phyloP scores from a whole-genome alignment of 2,329 filamentous ascomycete species.

The Pseudogymnoascus sp. region DNA sequence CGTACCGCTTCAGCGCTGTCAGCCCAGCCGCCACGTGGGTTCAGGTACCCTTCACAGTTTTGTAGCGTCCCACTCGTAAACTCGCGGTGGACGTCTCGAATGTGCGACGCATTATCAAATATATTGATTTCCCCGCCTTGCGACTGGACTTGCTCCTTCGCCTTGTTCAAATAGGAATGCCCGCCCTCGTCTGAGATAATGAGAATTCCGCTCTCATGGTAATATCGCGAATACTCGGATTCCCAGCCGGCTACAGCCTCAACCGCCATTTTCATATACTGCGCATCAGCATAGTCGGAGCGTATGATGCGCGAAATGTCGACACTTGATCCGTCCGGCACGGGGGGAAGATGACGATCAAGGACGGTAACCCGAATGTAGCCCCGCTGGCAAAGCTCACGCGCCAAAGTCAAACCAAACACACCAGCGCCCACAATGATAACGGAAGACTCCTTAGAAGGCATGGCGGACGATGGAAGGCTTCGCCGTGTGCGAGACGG shows the following conservation, averaged over 20 bases:
- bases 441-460: slow-evolving; percentile 30
- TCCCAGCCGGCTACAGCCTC: neutral
- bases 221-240: neutral
- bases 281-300: slow-evolving; percentile 69
- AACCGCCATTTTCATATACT: neutral
- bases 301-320: slow-evolving; percentile 61
- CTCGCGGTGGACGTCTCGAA: neutral
- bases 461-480: neutral
- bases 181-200: neutral
- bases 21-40: slow-evolving; percentile 15
- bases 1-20: slow-evolving; percentile 17
- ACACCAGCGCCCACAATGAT: slow-evolving; percentile 59
- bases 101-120: neutral
- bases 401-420: slow-evolving; percentile 58
- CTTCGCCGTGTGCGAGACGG: neutral
- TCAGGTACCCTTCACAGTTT: slow-evolving; percentile 1
- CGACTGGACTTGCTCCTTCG: neutral
- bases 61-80: neutral
- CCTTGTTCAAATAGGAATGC: neutral
- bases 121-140: neutral
- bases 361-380: slow-evolving; percentile 50
- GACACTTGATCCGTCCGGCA: slow-evolving; percentile 52
- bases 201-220: neutral
- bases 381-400: slow-evolving; percentile 57
- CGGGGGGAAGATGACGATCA: slow-evolving; percentile 52